Percentiles rank a stretch among this genome's conserved stretches.
These are phyloP conservation scores for Leccinum boreale DNA, from an alignment of 768 basidiomycete species.

Conservation along the genomic window DNA sequence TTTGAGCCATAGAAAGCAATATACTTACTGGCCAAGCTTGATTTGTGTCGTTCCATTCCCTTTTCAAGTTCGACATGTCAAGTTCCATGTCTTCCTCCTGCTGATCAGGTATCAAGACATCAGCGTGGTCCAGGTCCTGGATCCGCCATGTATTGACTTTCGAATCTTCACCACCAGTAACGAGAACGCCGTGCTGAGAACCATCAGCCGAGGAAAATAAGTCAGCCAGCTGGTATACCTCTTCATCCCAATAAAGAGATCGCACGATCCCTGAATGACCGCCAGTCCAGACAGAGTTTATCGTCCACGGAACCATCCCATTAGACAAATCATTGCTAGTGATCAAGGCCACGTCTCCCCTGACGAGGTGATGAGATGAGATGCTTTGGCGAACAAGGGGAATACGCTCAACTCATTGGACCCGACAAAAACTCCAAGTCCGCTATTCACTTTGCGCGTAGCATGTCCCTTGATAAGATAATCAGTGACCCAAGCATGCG, in stretches of 20 bases:
- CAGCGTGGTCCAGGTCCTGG: conserved; percentile 2
- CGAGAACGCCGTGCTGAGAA: conserved; percentile 37
- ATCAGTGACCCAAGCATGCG: conserved; percentile 73
- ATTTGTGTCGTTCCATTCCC: conserved; percentile 21
- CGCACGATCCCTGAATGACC: conserved; percentile 59
- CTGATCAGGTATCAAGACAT: not conserved
- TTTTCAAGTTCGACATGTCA: conserved; percentile 14
- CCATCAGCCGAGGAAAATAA: not conserved
- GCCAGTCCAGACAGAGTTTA: conserved; percentile 50
- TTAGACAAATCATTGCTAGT: conserved; percentile 41
- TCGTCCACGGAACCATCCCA: conserved; percentile 42
- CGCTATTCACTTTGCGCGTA: conserved; percentile 14
- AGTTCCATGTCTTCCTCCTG: conserved; percentile 13
- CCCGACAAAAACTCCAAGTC: conserved; percentile 59
- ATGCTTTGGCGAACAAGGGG: not conserved
- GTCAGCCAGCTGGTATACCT: conserved; percentile 29
- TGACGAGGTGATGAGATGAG: conserved; percentile 20
- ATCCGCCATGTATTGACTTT: conserved; percentile 43
- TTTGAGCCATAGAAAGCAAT: not conserved
- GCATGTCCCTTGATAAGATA: conserved; percentile 60
- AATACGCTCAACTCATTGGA: conserved; percentile 60
- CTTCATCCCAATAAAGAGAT: conserved; percentile 53
- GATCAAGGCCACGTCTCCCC: conserved; percentile 58
- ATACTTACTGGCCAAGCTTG: conserved; percentile 17
- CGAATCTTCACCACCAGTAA: conserved; percentile 52